Evolutionary conservation across 495 filamentous ascomycete species (phyloP).

Genomic region (Penicillium pancosmium): DNA sequence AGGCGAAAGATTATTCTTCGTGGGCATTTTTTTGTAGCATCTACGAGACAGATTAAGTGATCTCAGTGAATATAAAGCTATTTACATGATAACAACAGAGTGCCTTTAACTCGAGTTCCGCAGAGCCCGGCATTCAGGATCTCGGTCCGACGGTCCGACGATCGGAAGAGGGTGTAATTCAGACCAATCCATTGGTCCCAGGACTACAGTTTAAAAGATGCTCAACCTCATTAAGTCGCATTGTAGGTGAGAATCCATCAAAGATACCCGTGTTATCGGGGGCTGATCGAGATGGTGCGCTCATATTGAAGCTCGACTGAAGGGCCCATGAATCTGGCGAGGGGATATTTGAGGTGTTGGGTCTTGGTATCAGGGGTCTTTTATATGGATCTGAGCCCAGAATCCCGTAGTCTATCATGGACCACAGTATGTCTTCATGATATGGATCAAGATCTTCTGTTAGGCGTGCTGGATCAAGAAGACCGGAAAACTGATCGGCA

Average conservation of each 20-base stretch:
- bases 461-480: slow-evolving; percentile 23
- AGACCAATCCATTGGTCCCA: slow-evolving; percentile 8
- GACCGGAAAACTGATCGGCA: slow-evolving; percentile 14
- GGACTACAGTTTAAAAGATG: slow-evolving; percentile 23
- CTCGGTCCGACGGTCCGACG: background rate
- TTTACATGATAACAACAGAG: background rate
- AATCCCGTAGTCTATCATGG: slow-evolving; percentile 32
- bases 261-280: slow-evolving; percentile 11
- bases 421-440: slow-evolving; percentile 21
- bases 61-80: background rate
- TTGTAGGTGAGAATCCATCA: slow-evolving; percentile 13
- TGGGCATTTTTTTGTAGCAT: slow-evolving; percentile 2
- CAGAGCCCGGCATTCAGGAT: background rate
- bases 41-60: too few species aligned
- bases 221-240: slow-evolving; percentile 27
- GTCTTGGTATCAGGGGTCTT: slow-evolving; percentile 9
- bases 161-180: background rate
- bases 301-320: slow-evolving; percentile 10
- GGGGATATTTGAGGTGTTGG: slow-evolving; percentile 11
- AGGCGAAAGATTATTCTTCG: slow-evolving; percentile 11
- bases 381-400: slow-evolving; percentile 17
- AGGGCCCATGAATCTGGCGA: slow-evolving; percentile 20
- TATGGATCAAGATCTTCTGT: slow-evolving; percentile 21
- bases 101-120: background rate
- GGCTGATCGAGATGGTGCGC: slow-evolving; percentile 3